These are phyloP conservation scores for Diaporthe sp. DNA, from an alignment of 2,329 filamentous ascomycete species.

Conservation along the genomic window DNA sequence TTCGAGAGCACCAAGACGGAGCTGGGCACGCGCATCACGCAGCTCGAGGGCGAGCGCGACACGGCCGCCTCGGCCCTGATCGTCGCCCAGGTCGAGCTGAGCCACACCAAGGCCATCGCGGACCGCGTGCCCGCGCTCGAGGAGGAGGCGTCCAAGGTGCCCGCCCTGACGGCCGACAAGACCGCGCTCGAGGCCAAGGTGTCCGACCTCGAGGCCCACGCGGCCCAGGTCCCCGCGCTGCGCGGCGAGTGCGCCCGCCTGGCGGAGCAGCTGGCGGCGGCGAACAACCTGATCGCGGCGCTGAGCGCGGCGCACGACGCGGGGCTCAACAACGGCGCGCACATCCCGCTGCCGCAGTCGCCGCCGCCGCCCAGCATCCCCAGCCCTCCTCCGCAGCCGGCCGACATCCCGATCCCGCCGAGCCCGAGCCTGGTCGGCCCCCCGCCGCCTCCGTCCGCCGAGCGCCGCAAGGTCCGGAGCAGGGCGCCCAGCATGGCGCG, in stretches of 20 bases:
- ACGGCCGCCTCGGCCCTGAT: conserved; percentile 16
- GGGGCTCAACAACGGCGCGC: background rate
- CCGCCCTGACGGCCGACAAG: conserved; percentile 29
- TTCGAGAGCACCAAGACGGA: conserved; percentile 17
- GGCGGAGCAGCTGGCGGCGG: conserved; percentile 39
- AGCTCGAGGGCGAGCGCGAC: conserved; percentile 26
- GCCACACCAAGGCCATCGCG: conserved; percentile 14
- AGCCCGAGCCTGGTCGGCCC: conserved; percentile 15
- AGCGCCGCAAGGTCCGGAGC: conserved; percentile 35
- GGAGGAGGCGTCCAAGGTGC: conserved; percentile 36
- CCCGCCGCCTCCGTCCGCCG: background rate
- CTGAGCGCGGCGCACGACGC: conserved; percentile 34
- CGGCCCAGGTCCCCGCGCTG: conserved; percentile 33
- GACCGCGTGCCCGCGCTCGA: conserved; percentile 30
- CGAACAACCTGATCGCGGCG: conserved; percentile 41
- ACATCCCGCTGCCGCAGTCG: conserved; percentile 11
- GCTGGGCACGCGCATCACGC: conserved; percentile 20
- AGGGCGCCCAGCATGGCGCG: conserved; percentile 40
- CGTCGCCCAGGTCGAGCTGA: conserved; percentile 25
- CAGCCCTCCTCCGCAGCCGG: background rate
- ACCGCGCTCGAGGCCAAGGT: conserved; percentile 34
- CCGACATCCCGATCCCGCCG: conserved; percentile 13
- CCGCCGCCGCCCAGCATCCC: background rate
- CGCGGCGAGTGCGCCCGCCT: conserved; percentile 36
- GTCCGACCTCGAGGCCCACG: conserved; percentile 37